Conservation (phyloP, 345 rosid genomes). For the Gynandropsis gynandra region DNA sequence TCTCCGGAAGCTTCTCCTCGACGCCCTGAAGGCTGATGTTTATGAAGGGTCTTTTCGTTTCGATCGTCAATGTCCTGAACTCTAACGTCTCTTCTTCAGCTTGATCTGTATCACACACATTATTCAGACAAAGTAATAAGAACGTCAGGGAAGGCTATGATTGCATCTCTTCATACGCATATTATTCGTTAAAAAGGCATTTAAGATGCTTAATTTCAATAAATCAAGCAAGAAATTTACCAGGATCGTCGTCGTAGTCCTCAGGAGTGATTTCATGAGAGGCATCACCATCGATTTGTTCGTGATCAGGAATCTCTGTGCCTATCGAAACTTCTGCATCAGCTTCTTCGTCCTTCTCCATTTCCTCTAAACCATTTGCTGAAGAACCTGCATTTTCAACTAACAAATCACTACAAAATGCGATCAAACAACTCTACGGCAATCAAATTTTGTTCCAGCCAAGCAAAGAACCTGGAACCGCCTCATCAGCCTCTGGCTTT, state of each 20-base stretch:
- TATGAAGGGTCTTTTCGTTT: conserved; percentile 26
- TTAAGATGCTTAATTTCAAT: too few relatives aligned
- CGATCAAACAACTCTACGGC: conserved; percentile 1
- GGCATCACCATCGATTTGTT: conserved; percentile 42
- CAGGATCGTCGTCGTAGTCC: conserved; percentile 1
- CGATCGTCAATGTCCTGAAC: conserved; percentile 38
- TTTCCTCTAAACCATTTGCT: conserved; percentile 31
- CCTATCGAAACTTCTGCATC: conserved; percentile 78
- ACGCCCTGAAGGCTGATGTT: conserved; percentile 29
- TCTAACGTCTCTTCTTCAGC: conserved; percentile 34
- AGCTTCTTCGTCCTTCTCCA: conserved; percentile 42
- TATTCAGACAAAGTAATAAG: neutral
- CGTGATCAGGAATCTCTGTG: conserved; percentile 82
- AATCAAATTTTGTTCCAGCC: neutral
- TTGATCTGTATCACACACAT: conserved; percentile 25
- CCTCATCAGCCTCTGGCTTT: conserved; percentile 15
- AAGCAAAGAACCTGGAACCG: conserved; percentile 16
- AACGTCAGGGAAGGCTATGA: too few relatives aligned
- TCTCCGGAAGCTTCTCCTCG: conserved; percentile 60
- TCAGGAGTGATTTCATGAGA: conserved; percentile 27
- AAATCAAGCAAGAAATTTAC: too few relatives aligned
- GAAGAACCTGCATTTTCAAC: conserved; percentile 10
- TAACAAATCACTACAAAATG: conserved; percentile 13
- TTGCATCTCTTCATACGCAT: too few relatives aligned
- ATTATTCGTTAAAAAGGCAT: too few relatives aligned